Evolutionary conservation across 805 yeast genomes (phyloP).

Genomic region (Sugiyamaella boreocaroliniensis): DNA sequence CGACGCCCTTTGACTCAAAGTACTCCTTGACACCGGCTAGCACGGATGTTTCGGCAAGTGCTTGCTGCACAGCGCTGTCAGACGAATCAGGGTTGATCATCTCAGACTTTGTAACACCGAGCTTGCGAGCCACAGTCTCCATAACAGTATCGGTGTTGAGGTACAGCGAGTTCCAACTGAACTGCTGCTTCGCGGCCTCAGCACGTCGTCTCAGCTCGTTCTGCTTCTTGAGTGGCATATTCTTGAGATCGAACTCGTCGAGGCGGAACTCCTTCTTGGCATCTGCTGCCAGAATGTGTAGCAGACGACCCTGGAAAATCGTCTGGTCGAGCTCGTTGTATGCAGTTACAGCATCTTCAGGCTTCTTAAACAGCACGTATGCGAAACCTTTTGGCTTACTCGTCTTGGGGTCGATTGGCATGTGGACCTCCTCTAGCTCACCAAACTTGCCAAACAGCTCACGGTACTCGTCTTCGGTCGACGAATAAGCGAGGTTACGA

Average conservation of each 20-base stretch:
- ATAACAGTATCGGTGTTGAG: constrained; percentile 89
- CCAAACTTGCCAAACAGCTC: constrained; percentile 65
- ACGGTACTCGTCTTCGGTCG: constrained; percentile 72
- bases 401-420: constrained; percentile 85
- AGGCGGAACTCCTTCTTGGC: constrained; percentile 73
- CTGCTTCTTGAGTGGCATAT: constrained; percentile 89
- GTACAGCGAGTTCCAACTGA: constrained; percentile 91
- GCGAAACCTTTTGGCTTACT: constrained; percentile 92
- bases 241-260: constrained; percentile 86
- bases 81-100: constrained; percentile 83
- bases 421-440: constrained; percentile 75
- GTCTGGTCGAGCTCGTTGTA: constrained; percentile 71
- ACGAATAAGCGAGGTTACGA: constrained; percentile 74
- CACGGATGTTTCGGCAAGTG: constrained; percentile 94
- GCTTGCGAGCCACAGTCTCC: constrained; percentile 75
- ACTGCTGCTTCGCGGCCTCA: constrained; percentile 78
- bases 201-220: constrained; percentile 74
- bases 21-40: constrained; percentile 84
- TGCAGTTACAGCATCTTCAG: constrained; percentile 71
- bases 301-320: constrained; percentile 86
- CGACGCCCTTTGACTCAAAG: constrained; percentile 81
- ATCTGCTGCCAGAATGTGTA: constrained; percentile 84
- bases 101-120: constrained; percentile 79
- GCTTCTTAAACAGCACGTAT: constrained; percentile 62
- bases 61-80: constrained; percentile 89